Percentiles rank a stretch among this genome's conserved stretches.
phyloP scores from a whole-genome alignment of 1,139 yeast genomes.

The Debaryomycetaceae sp. region DNA sequence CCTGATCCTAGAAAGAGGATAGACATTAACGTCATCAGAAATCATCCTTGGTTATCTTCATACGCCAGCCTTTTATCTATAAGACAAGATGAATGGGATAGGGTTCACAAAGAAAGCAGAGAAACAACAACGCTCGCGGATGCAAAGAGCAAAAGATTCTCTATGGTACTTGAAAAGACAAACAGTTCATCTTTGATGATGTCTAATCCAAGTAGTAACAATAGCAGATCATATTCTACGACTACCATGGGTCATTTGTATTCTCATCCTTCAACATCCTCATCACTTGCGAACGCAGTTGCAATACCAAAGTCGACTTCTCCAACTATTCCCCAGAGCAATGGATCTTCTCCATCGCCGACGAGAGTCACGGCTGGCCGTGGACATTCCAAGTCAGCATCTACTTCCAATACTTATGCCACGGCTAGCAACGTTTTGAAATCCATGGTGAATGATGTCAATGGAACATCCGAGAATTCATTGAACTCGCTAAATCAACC shows the following conservation, averaged over 20 bases:
- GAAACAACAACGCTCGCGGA: slow-evolving; percentile 14
- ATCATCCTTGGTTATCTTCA: slow-evolving; percentile 84
- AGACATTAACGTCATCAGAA: slow-evolving; percentile 61
- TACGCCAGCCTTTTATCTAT: slow-evolving; percentile 79
- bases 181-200: slow-evolving; percentile 33
- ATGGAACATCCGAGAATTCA: slow-evolving; percentile 17
- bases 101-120: slow-evolving; percentile 32
- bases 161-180: slow-evolving; percentile 45
- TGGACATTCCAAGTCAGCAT: slow-evolving; percentile 31
- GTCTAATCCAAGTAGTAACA: slow-evolving; percentile 13
- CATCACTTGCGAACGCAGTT: slow-evolving; percentile 49
- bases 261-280: slow-evolving; percentile 53
- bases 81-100: slow-evolving; percentile 90
- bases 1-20: slow-evolving; percentile 83
- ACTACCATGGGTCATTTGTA: slow-evolving; percentile 39
- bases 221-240: slow-evolving; percentile 44
- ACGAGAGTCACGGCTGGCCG: slow-evolving; percentile 10
- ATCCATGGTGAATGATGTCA: slow-evolving; percentile 50
- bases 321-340: slow-evolving; percentile 10
- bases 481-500: slow-evolving; percentile 12
- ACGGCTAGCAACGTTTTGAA: slow-evolving; percentile 65
- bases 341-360: slow-evolving; percentile 13
- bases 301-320: slow-evolving; percentile 19
- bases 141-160: slow-evolving; percentile 33
- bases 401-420: slow-evolving; percentile 31